Conservation (phyloP, 1,284 basidiomycete genomes). For the Leccinum pallidistipes region DNA sequence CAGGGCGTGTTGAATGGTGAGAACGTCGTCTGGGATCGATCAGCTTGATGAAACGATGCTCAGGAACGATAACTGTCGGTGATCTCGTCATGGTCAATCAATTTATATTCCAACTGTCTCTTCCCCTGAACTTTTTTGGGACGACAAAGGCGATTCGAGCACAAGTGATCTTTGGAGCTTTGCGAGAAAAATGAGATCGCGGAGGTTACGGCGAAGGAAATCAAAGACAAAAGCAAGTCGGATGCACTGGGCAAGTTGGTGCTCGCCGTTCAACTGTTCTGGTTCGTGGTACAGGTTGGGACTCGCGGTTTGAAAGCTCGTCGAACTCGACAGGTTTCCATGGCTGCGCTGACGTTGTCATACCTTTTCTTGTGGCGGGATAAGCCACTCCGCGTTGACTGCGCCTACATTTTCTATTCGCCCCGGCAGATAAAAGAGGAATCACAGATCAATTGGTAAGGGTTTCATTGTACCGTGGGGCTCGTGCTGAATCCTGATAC, state of each 20-base stretch:
- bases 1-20: slow-evolving; percentile 90
- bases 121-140: slow-evolving; percentile 90
- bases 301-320: neutral
- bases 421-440: neutral
- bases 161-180: neutral
- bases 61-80: slow-evolving; percentile 96
- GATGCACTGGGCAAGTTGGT: neutral
- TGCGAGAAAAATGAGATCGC: neutral
- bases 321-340: neutral
- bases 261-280: neutral
- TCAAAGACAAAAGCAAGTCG: slow-evolving; percentile 2
- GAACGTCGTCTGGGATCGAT: neutral
- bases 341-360: neutral
- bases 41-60: slow-evolving; percentile 1
- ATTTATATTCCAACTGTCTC: slow-evolving; percentile 95
- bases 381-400: slow-evolving; percentile 4
- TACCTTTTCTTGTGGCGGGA: neutral
- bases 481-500: neutral
- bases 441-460: neutral
- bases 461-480: neutral
- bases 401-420: neutral
- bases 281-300: neutral
- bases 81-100: slow-evolving; percentile 99
- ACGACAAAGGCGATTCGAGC: neutral
- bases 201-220: neutral